Conservation (phyloP, 768 basidiomycete species). For the Krasilnikovozyma curviuscula region DNA sequence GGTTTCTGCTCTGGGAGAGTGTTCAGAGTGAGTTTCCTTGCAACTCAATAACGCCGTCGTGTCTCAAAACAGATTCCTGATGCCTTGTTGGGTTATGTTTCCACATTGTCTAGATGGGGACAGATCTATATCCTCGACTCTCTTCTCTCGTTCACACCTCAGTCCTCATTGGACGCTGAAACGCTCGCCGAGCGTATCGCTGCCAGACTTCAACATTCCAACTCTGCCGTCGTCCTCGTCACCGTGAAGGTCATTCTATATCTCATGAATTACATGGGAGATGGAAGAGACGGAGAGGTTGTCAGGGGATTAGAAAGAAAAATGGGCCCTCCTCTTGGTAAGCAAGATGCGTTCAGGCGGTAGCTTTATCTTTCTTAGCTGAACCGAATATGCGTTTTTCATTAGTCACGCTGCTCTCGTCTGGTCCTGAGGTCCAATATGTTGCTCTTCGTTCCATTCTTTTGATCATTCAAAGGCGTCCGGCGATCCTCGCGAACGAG, state of each 20-base stretch:
- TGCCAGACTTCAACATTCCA: slow-evolving; percentile 87
- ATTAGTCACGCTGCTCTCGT: slow-evolving; percentile 75
- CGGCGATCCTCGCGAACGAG: slow-evolving; percentile 78
- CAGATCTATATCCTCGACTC: slow-evolving; percentile 96
- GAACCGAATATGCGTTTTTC: background rate
- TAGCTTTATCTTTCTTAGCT: background rate
- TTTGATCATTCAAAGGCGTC: slow-evolving; percentile 77
- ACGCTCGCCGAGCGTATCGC: slow-evolving; percentile 88
- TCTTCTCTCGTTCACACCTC: slow-evolving; percentile 80
- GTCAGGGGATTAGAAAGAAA: slow-evolving; percentile 70
- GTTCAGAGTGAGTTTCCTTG: slow-evolving; percentile 63
- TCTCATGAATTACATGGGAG: slow-evolving; percentile 93
- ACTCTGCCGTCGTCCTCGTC: slow-evolving; percentile 97
- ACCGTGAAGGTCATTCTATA: slow-evolving; percentile 80
- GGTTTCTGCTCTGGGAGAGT: slow-evolving; percentile 75
- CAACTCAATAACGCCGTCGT: too few relatives aligned
- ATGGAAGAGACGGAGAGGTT: slow-evolving; percentile 61
- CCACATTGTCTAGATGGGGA: slow-evolving; percentile 62
- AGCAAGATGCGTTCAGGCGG: slow-evolving; percentile 9
- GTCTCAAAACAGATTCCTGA: too few relatives aligned
- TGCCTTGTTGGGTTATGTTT: too few relatives aligned
- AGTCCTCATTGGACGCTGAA: slow-evolving; percentile 69
- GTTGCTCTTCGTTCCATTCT: slow-evolving; percentile 94
- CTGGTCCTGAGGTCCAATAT: slow-evolving; percentile 96
- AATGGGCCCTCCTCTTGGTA: slow-evolving; percentile 74